Evolutionary conservation across 345 rosid genomes (phyloP), one percentile per base, ranked within the genome.

Genomic region (Pugionium dolabratum): DNA sequence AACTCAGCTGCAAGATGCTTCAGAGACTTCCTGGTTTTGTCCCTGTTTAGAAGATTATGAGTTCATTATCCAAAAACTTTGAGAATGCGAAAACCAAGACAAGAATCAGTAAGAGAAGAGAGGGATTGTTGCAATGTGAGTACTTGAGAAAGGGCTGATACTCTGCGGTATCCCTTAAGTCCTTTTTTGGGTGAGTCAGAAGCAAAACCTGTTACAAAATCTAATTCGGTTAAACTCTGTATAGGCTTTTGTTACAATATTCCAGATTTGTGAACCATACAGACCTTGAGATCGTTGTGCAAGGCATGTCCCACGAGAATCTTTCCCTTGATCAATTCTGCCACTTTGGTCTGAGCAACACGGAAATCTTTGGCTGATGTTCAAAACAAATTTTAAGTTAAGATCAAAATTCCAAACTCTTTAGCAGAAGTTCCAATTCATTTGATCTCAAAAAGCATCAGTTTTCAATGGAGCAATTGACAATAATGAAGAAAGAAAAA

Each of bases 201-300:
- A 90, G 79, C 70, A 94, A 82, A 57, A 78, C 99, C 99, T 90
- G 70, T 67, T 11, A 32, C 40, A 34, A 61, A 54, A 31, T 61
- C 50, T 54, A 34, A 7, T 31, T 51, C 4, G 36, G 56, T 62
- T 51, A 51, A 51, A 37, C 32, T 57, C 9, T 57, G 66, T 28
- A 62, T 7, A 36, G 32, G 39, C 11, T 28, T 18, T 1, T 54
- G 32, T 32, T 57, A 4, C 39, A 5, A 64, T 37, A 64, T 34
- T 64, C 65, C 4, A 48, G 3, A 52, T 44, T 25, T 41, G 52
- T 54, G 44, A 52, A 47, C 50, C 26, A 39, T 41, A 62, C 39
- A 60, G 62, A 90, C 99, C 99, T 86, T 90, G 69, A 94, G 89
- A 84, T 94, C 96, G 70, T 94, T 94, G 67, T 82, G 89, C 82